A percentile compares a stretch with the other conserved stretches of the same genome.
Evolutionary conservation across 495 filamentous ascomycete species (phyloP).

Genomic region (Astrothelium subdiscretum): DNA sequence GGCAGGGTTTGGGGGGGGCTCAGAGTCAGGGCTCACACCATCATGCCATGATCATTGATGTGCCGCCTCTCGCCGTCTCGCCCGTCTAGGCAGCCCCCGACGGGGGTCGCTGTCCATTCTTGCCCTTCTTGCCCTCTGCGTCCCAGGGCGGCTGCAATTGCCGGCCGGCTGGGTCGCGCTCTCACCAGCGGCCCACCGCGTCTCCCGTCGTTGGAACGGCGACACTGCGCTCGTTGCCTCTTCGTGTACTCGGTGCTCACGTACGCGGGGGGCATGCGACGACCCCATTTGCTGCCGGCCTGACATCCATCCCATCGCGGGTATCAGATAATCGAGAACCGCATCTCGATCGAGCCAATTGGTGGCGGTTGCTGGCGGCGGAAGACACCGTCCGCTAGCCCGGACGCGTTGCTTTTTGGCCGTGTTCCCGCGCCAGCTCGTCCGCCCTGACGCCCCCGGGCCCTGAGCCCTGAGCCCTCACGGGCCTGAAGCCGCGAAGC

Average conservation of each 20-base stretch:
- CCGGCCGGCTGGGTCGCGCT: no score
- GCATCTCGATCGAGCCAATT: not conserved
- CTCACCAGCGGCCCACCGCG: no score
- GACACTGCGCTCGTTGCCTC: not conserved
- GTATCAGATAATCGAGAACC: not conserved
- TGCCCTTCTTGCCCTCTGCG: not conserved
- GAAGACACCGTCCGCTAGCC: slow-evolving; percentile 2
- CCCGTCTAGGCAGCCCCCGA: not conserved
- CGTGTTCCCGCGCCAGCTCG: not conserved
- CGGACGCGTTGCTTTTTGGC: not conserved
- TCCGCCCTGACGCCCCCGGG: no score
- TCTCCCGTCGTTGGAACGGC: no score
- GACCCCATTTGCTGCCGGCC: not conserved
- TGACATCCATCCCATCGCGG: not conserved
- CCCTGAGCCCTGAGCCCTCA: not conserved
- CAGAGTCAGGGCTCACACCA: not conserved
- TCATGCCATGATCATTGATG: not conserved
- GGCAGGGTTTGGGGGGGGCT: not conserved
- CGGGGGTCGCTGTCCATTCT: not conserved
- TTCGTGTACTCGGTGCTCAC: not conserved
- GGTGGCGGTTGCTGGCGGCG: not conserved
- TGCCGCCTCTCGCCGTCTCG: not conserved
- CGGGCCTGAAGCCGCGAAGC: not conserved
- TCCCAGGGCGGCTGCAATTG: no score
- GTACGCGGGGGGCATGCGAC: not conserved